These are phyloP conservation scores for Penicillium griseofulvum DNA, from an alignment of 2,329 filamentous ascomycete genomes.

Conservation along the genomic window DNA sequence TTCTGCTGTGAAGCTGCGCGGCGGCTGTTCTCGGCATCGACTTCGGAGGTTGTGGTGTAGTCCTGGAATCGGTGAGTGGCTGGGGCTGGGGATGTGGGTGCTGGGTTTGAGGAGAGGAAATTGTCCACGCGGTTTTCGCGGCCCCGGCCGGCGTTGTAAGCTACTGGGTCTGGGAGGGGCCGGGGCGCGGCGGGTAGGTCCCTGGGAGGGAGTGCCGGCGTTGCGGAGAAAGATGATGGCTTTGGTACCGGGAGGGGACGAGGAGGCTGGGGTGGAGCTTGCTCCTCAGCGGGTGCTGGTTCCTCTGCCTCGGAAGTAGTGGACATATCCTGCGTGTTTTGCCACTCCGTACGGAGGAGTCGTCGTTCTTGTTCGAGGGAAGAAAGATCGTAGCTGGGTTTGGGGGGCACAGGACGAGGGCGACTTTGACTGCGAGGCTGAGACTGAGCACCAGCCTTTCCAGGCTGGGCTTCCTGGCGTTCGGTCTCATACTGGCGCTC, in stretches of 20 bases:
- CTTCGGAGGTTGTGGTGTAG: conserved; percentile 54
- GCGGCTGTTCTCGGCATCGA: conserved; percentile 55
- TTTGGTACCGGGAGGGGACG: conserved; percentile 33
- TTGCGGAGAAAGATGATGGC: conserved; percentile 9
- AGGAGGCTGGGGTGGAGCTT: conserved; percentile 26
- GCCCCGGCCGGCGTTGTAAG: conserved; percentile 31
- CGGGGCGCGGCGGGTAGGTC: conserved; percentile 33
- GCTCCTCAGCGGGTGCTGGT: conserved; percentile 8
- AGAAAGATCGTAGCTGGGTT: conserved; percentile 54
- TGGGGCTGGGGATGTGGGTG: conserved; percentile 44
- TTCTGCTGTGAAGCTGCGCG: conserved; percentile 55
- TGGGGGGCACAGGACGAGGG: conserved; percentile 34
- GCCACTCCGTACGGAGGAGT: conserved; percentile 57
- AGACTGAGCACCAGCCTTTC: conserved; percentile 21
- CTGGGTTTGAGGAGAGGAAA: conserved; percentile 55
- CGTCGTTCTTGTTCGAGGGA: conserved; percentile 61
- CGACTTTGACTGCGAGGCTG: conserved; percentile 28
- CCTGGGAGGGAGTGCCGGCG: conserved; percentile 11
- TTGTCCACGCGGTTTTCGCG: conserved; percentile 52
- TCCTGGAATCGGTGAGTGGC: conserved; percentile 44
- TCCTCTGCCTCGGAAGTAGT: conserved; percentile 17
- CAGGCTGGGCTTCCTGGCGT: conserved; percentile 50
- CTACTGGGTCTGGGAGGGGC: conserved; percentile 49
- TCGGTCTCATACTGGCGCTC: conserved; percentile 64
- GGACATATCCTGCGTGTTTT: conserved; percentile 39